Percentiles rank a stretch among this genome's conserved stretches.
phyloP scores from a whole-genome alignment of 768 basidiomycete species.

The Pulveroboletus sp. region DNA sequence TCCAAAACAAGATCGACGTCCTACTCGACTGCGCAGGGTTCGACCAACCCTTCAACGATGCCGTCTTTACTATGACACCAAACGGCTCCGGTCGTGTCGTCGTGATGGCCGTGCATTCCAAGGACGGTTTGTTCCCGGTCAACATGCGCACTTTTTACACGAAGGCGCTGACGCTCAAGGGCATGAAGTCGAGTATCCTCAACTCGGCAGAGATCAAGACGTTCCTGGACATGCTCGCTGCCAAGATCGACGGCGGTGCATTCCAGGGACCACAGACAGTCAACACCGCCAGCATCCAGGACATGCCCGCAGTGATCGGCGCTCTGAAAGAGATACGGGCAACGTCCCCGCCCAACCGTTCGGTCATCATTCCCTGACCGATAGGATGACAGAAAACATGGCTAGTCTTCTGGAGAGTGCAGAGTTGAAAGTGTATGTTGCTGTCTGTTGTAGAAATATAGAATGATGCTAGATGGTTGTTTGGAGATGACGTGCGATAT shows the following conservation, averaged over 20 bases:
- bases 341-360: conserved; percentile 26
- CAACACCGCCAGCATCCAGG: conserved; percentile 16
- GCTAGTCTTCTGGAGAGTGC: not conserved
- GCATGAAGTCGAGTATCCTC: conserved; percentile 29
- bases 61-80: conserved; percentile 30
- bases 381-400: not conserved
- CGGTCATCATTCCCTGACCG: conserved; percentile 24
- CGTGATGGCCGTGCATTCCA: conserved; percentile 33
- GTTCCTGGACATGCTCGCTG: conserved; percentile 26
- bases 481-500: not conserved
- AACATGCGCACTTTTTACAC: conserved; percentile 31
- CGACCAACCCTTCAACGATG: conserved; percentile 31
- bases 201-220: conserved; percentile 20
- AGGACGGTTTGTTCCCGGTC: conserved; percentile 29
- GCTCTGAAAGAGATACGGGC: conserved; percentile 25
- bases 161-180: conserved; percentile 29
- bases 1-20: conserved; percentile 31
- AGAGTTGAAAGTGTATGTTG: not conserved
- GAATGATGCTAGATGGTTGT: not conserved
- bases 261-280: conserved; percentile 27
- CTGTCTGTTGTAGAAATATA: not conserved
- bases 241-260: conserved; percentile 27
- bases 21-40: conserved; percentile 33
- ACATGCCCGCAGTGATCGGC: conserved; percentile 15
- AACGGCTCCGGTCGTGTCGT: conserved; percentile 31